phyloP scores from a whole-genome alignment of 768 basidiomycete genomes.

The Boletus reticulatus region DNA sequence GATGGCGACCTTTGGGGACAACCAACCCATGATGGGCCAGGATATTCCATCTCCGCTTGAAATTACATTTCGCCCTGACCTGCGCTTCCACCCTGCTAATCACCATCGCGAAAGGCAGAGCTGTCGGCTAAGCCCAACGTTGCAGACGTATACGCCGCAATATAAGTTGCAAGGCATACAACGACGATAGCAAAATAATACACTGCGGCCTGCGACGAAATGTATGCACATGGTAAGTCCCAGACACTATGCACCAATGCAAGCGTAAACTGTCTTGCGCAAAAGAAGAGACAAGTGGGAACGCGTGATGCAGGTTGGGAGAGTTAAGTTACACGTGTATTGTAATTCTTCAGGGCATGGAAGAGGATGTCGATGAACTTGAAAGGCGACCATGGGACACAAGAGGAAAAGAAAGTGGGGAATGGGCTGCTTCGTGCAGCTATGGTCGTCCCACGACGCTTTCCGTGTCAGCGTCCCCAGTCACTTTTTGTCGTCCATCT shows the following conservation, averaged over 20 bases:
- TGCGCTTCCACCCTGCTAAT: too few species aligned
- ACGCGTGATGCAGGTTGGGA: not conserved
- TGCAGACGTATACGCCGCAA: too few species aligned
- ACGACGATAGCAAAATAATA: slow-evolving; percentile 4
- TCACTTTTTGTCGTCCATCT: slow-evolving; percentile 26
- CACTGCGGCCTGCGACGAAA: slow-evolving; percentile 9
- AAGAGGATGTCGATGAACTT: too few species aligned
- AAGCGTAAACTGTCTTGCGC: not conserved
- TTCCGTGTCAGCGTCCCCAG: slow-evolving; percentile 27
- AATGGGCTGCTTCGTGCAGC: not conserved
- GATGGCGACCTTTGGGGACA: slow-evolving; percentile 9
- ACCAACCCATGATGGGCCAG: slow-evolving; percentile 5
- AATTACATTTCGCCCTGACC: not conserved
- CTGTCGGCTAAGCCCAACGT: too few species aligned
- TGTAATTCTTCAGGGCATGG: not conserved
- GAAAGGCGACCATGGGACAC: not conserved
- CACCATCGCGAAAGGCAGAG: too few species aligned
- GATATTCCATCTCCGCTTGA: slow-evolving; percentile 31
- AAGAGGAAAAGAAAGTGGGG: too few species aligned
- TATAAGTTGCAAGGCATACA: not conserved
- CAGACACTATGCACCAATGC: not conserved
- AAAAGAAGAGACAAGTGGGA: not conserved
- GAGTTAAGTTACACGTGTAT: slow-evolving; percentile 19
- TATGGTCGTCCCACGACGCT: slow-evolving; percentile 19
- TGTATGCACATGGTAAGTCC: not conserved